Conservation (phyloP, 352 stramenopile genomes). For the Globisporangium rhizosaccharum region DNA sequence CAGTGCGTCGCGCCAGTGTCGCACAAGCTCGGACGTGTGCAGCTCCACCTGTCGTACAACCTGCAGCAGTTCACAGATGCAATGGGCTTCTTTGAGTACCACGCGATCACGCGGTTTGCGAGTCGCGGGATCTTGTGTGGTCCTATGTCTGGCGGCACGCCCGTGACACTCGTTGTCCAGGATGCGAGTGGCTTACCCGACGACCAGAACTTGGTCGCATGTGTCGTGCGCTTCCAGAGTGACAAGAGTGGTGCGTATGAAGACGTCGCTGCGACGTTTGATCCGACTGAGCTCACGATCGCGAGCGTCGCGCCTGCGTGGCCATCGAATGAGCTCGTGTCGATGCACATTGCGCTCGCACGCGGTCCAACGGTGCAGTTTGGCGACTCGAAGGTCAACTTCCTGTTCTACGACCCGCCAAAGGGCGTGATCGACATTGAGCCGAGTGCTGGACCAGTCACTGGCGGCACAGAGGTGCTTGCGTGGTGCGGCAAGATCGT, state of each 20-base stretch:
- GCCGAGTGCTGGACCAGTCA: slow-evolving; percentile 43
- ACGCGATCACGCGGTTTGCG: slow-evolving; percentile 33
- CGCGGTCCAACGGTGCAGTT: slow-evolving; percentile 25
- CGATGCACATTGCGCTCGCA: slow-evolving; percentile 29
- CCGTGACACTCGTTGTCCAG: slow-evolving; percentile 35
- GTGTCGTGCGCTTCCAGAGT: slow-evolving; percentile 41
- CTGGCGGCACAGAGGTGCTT: slow-evolving; percentile 46
- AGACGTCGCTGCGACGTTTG: slow-evolving; percentile 36
- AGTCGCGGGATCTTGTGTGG: slow-evolving; percentile 47
- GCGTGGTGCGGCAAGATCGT: slow-evolving; percentile 60
- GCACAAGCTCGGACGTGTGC: slow-evolving; percentile 26
- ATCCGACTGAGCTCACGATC: slow-evolving; percentile 24
- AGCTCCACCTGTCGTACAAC: slow-evolving; percentile 65
- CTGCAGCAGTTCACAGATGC: slow-evolving; percentile 66
- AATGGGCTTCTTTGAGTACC: slow-evolving; percentile 66
- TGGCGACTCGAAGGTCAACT: slow-evolving; percentile 39
- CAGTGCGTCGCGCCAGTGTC: slow-evolving; percentile 37
- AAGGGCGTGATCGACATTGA: slow-evolving; percentile 60
- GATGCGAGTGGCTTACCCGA: slow-evolving; percentile 34
- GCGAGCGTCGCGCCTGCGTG: slow-evolving; percentile 40
- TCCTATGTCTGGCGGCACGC: slow-evolving; percentile 48
- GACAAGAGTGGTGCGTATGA: slow-evolving; percentile 17
- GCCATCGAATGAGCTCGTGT: slow-evolving; percentile 54
- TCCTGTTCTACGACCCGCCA: slow-evolving; percentile 69
- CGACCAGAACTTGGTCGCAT: slow-evolving; percentile 33